These are phyloP conservation scores for Clathrus columnatus DNA, from an alignment of 768 basidiomycete genomes.

Conservation along the genomic window DNA sequence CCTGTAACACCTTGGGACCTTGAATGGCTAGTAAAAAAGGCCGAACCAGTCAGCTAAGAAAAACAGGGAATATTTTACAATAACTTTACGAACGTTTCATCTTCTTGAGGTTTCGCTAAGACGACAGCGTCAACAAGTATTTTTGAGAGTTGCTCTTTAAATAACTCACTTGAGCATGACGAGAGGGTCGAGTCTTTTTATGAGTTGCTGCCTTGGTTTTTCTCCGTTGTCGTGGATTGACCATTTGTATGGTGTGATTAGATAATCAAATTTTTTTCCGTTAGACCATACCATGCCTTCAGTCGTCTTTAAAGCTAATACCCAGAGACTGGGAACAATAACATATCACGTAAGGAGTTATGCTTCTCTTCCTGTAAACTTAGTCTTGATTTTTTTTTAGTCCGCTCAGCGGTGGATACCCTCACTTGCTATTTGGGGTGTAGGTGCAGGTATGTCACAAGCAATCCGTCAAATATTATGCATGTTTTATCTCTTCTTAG, in stretches of 20 bases:
- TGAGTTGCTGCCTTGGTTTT: constrained; percentile 76
- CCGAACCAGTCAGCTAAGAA: constrained; percentile 1
- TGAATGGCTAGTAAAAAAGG: constrained; percentile 49
- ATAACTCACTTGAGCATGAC: constrained; percentile 57
- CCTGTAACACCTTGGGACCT: constrained; percentile 72
- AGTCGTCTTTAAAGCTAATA: constrained; percentile 3
- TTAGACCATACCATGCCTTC: constrained; percentile 3
- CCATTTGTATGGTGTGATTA: constrained; percentile 42
- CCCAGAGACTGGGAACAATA: constrained; percentile 1
- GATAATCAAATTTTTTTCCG: background rate
- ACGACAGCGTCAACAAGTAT: constrained; percentile 27
- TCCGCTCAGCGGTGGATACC: constrained; percentile 45
- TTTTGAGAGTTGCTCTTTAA: constrained; percentile 76
- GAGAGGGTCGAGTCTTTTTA: constrained; percentile 63
- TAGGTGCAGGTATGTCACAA: constrained; percentile 45
- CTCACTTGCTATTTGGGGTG: constrained; percentile 61
- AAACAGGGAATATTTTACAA: background rate
- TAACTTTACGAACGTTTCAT: constrained; percentile 10
- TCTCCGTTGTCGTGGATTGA: constrained; percentile 86
- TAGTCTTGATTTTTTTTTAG: constrained; percentile 1
- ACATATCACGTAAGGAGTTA: background rate
- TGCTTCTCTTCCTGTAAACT: background rate
- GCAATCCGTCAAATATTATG: too few relatives aligned
- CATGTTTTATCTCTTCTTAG: constrained; percentile 2
- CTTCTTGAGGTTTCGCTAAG: constrained; percentile 8